Percentiles rank a stretch among this genome's conserved stretches.
Conservation (phyloP, 2,329 filamentous ascomycete species). For the Microdochium bolleyi region DNA sequence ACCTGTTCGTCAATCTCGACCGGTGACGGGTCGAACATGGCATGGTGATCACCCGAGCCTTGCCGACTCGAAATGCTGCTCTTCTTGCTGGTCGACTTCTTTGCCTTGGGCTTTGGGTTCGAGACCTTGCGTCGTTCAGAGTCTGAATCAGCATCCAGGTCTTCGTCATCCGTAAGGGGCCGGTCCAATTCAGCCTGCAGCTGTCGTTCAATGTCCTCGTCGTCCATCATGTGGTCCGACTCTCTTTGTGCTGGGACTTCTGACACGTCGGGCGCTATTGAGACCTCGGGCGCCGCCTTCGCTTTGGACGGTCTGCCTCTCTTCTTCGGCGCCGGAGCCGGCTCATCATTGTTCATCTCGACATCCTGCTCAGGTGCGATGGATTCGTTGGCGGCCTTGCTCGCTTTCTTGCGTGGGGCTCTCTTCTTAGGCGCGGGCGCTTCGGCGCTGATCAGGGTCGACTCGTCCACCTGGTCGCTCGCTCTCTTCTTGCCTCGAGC, state of each 20-base stretch:
- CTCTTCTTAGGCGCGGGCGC: constrained; percentile 52
- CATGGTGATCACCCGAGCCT: constrained; percentile 27
- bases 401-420: constrained; percentile 41
- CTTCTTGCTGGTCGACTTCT: constrained; percentile 17
- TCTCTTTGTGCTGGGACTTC: constrained; percentile 10
- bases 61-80: constrained; percentile 15
- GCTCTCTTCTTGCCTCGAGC: constrained; percentile 53
- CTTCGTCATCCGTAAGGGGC: constrained; percentile 45
- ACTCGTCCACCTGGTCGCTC: constrained; percentile 51
- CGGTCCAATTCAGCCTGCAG: constrained; percentile 57
- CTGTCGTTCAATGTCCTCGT: constrained; percentile 59
- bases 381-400: constrained; percentile 31
- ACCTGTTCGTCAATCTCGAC: constrained; percentile 35
- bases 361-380: constrained; percentile 29
- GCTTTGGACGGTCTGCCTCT: constrained; percentile 36
- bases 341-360: constrained; percentile 27
- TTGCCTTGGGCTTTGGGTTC: constrained; percentile 16
- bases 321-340: constrained; percentile 21
- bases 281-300: constrained; percentile 36
- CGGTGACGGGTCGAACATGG: constrained; percentile 45
- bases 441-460: constrained; percentile 30
- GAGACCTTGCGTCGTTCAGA: constrained; percentile 29
- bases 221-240: constrained; percentile 39
- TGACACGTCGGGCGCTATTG: constrained; percentile 37
- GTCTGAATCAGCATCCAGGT: constrained; percentile 36